These are phyloP conservation scores for Xanthoconium purpureum DNA, from an alignment of 768 basidiomycete species.

Conservation along the genomic window DNA sequence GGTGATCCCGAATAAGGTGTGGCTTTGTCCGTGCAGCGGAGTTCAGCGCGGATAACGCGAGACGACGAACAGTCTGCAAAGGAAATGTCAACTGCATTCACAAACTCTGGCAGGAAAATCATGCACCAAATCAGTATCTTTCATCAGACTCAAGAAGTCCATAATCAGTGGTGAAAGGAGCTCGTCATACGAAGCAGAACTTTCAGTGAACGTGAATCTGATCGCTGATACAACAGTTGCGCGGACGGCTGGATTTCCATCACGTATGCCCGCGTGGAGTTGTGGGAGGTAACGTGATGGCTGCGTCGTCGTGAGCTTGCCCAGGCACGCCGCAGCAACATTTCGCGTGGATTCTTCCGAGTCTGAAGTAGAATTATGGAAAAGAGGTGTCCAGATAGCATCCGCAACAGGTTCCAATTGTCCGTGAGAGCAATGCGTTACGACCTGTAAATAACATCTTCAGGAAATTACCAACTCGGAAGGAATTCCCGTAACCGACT, in stretches of 20 bases:
- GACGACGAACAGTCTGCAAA: slow-evolving; percentile 77
- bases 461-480: background rate
- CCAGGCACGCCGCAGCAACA: slow-evolving; percentile 94
- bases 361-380: slow-evolving; percentile 78
- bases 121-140: slow-evolving; percentile 82
- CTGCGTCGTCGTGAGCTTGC: slow-evolving; percentile 90
- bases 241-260: slow-evolving; percentile 66
- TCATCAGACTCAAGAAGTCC: slow-evolving; percentile 88
- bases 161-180: slow-evolving; percentile 83
- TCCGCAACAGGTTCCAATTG: slow-evolving; percentile 89
- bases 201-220: slow-evolving; percentile 87
- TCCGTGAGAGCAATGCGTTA: slow-evolving; percentile 82
- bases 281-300: slow-evolving; percentile 90
- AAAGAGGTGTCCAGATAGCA: slow-evolving; percentile 86
- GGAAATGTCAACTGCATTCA: background rate
- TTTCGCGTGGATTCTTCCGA: slow-evolving; percentile 91
- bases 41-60: slow-evolving; percentile 88
- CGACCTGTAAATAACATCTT: slow-evolving; percentile 52
- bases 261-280: slow-evolving; percentile 77
- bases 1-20: slow-evolving; percentile 83
- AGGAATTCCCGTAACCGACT: slow-evolving; percentile 37
- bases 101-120: background rate
- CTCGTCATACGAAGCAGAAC: slow-evolving; percentile 82
- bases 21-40: slow-evolving; percentile 95
- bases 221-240: slow-evolving; percentile 92